A percentile compares a stretch with the other conserved stretches of the same genome.
These are phyloP conservation scores for Chalciporus sphaerocephalus DNA, from an alignment of 768 basidiomycete species.

Conservation along the genomic window DNA sequence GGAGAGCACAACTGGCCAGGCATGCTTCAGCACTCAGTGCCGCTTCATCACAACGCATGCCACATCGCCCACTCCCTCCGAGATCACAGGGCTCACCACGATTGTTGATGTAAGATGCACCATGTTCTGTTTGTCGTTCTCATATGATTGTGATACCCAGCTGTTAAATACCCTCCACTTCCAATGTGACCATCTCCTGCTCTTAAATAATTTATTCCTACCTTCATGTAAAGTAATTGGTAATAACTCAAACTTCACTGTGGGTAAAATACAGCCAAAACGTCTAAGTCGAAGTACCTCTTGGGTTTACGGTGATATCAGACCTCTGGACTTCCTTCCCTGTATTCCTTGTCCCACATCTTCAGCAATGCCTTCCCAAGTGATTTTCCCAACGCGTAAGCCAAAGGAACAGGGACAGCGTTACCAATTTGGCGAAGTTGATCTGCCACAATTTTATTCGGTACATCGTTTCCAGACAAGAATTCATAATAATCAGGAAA, in stretches of 20 bases:
- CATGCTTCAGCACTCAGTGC: slow-evolving; percentile 30
- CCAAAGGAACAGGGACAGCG: slow-evolving; percentile 70
- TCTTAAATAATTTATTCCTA: slow-evolving; percentile 14
- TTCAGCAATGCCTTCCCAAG: slow-evolving; percentile 43
- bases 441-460: slow-evolving; percentile 40
- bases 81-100: slow-evolving; percentile 10
- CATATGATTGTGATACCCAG: slow-evolving; percentile 10
- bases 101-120: slow-evolving; percentile 11
- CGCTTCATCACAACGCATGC: slow-evolving; percentile 33
- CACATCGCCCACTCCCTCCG: slow-evolving; percentile 28
- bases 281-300: not conserved
- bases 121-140: not conserved
- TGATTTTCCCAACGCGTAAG: slow-evolving; percentile 53
- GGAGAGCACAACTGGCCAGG: slow-evolving; percentile 47
- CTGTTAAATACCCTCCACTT: slow-evolving; percentile 18
- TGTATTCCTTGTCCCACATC: slow-evolving; percentile 41
- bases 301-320: slow-evolving; percentile 14
- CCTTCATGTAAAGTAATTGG: not conserved
- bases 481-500: slow-evolving; percentile 73
- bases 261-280: not conserved
- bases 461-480: slow-evolving; percentile 39
- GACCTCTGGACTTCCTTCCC: slow-evolving; percentile 43
- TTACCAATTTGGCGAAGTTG: slow-evolving; percentile 78
- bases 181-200: not conserved
- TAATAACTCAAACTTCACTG: no score